Evolutionary conservation across 2,329 filamentous ascomycete species (phyloP), one percentile per base, ranked within the genome.

Genomic region (Penicillium sumatraense): DNA sequence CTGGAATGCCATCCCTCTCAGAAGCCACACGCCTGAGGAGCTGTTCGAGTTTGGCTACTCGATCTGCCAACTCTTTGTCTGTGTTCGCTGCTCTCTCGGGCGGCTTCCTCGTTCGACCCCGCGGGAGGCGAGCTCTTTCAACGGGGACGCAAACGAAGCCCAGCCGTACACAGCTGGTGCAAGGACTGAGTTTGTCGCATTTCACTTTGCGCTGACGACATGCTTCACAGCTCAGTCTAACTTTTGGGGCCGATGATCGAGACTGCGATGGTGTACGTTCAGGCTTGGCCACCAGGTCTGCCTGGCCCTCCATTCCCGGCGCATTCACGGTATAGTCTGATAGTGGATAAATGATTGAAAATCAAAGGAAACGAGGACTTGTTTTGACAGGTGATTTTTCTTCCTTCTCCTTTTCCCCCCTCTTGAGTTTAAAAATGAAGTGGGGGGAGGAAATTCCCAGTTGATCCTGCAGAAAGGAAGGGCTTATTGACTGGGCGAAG

Each of bases 201-300:
- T 66, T 71, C 9, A 71, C 68, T 47, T 72, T 73, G 41, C 70
- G 71, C 48, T 65, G 64, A 23, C 61, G 68, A 53, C 68, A 72
- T 23, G 61, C 58, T 50, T 71, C 68, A 27, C 71, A 73, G 51
- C 62, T 69, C 3, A 73, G 58, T 20, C 65, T 60, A 5, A 69
- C 67, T 21, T 46, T 58, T 23, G 62, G 63, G 5, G 62, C 62
- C 11, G 59, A 58, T 2, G 58, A 54, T 36, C 61, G 59, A 21
- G 54, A 44, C 31, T 52, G 48, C n/a, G 46, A 21, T 31, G 58
- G 8, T 41, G 49, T 35, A 33, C 42, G 51, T 38, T 60, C 55
- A 31, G 46, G 16, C 41, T 54, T 45, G 48, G 21, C 48, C 26
- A 50, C 35, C 40, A 33, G 53, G 42, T 58, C 58, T 8, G 24